A percentile compares a stretch with the other conserved stretches of the same genome.
Conservation (phyloP, 495 filamentous ascomycete species). For the Penicillium diatomitis region DNA sequence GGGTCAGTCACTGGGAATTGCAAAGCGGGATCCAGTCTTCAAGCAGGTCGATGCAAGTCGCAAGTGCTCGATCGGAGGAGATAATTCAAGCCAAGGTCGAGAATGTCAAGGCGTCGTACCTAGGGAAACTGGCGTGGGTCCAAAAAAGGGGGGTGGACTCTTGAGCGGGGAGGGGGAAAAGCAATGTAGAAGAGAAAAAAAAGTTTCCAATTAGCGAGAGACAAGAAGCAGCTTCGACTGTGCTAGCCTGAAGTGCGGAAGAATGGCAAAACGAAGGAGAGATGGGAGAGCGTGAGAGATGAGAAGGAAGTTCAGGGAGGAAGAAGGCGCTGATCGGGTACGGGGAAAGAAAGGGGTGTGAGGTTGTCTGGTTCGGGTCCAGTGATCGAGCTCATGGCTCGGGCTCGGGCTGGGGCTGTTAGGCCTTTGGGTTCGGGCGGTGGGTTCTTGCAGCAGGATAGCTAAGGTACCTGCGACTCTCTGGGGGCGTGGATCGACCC, state of each 20-base stretch:
- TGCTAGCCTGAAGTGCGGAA: constrained; percentile 12
- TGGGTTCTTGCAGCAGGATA: too few relatives aligned
- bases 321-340: constrained; percentile 9
- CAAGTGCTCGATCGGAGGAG: constrained; percentile 7
- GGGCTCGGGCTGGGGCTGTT: too few relatives aligned
- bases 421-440: too few relatives aligned
- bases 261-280: constrained; percentile 15
- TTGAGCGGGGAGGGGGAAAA: neutral
- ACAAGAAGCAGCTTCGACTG: constrained; percentile 6
- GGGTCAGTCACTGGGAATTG: neutral
- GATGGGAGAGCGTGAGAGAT: constrained; percentile 1
- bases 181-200: constrained; percentile 3
- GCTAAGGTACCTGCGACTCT: neutral
- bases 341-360: constrained; percentile 26
- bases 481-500: constrained; percentile 18
- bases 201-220: constrained; percentile 7
- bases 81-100: constrained; percentile 5
- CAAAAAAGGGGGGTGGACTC: constrained; percentile 3
- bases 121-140: constrained; percentile 5
- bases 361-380: constrained; percentile 12
- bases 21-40: neutral
- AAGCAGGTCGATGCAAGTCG: neutral
- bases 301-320: constrained; percentile 7
- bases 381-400: constrained; percentile 10
- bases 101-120: constrained; percentile 12